A percentile compares a stretch with the other conserved stretches of the same genome.
Evolutionary conservation across 257 asterid species (phyloP).

Genomic region (Mitragyna speciosa): DNA sequence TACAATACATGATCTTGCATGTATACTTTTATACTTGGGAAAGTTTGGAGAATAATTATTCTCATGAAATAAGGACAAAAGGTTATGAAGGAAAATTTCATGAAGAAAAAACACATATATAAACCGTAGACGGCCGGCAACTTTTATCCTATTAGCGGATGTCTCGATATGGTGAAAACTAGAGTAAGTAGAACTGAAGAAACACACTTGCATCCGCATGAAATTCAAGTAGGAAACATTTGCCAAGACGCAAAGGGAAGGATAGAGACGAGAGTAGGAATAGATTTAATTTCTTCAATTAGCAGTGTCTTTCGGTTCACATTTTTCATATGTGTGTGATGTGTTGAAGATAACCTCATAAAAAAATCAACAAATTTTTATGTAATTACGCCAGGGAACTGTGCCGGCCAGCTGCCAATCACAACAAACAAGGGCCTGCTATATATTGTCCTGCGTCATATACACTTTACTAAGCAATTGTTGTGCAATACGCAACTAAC

Average conservation of each 20-base stretch:
- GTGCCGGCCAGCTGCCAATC: not conserved
- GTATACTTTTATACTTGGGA: slow-evolving; percentile 18
- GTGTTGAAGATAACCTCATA: not conserved
- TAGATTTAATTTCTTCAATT: not conserved
- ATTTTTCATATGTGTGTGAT: not conserved
- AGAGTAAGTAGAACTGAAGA: not conserved
- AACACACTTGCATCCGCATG: not conserved
- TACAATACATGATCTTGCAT: no score
- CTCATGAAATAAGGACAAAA: slow-evolving; percentile 30
- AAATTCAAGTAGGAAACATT: no score
- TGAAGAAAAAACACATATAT: not conserved
- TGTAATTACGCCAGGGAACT: no score
- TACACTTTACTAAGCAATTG: not conserved
- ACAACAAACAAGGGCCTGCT: slow-evolving; percentile 10
- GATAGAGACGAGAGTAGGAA: not conserved
- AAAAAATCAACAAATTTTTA: not conserved
- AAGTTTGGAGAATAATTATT: slow-evolving; percentile 24
- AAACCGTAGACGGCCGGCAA: slow-evolving; percentile 35
- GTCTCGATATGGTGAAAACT: not conserved
- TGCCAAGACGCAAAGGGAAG: not conserved
- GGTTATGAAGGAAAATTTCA: slow-evolving; percentile 16
- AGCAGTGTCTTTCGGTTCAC: not conserved
- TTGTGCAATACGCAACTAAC: not conserved
- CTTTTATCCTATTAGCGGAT: not conserved
- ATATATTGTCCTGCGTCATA: not conserved